These are phyloP conservation scores for Lachnellula subtilissima DNA, from an alignment of 2,329 filamentous ascomycete genomes.

Conservation along the genomic window DNA sequence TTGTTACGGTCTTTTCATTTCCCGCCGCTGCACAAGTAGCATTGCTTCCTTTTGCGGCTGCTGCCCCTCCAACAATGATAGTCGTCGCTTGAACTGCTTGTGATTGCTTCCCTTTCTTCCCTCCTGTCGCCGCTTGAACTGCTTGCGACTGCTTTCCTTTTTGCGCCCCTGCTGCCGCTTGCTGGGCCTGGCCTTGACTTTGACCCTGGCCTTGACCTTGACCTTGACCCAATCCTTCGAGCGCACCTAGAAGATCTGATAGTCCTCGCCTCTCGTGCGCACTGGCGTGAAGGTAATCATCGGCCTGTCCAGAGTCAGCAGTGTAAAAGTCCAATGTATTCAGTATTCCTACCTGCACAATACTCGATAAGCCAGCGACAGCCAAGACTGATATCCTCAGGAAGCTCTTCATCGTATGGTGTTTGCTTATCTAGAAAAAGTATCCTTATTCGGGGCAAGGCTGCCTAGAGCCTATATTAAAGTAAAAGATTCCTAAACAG, in stretches of 20 bases:
- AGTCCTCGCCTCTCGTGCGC: slow-evolving; percentile 11
- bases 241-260: slow-evolving; percentile 20
- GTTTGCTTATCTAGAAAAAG: slow-evolving; percentile 3
- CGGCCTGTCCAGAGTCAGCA: slow-evolving; percentile 13
- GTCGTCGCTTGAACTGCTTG: slow-evolving; percentile 1
- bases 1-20: slow-evolving; percentile 26
- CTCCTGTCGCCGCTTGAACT: background rate
- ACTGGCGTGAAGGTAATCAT: slow-evolving; percentile 7
- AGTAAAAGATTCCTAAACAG: slow-evolving; percentile 20
- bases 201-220: slow-evolving; percentile 1
- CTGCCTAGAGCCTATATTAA: slow-evolving; percentile 12
- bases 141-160: background rate
- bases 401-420: slow-evolving; percentile 22
- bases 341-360: slow-evolving; percentile 20
- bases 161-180: background rate
- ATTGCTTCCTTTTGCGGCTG: background rate
- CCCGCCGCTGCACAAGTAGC: slow-evolving; percentile 3
- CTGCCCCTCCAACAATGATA: background rate
- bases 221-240: slow-evolving; percentile 9
- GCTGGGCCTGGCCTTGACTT: background rate
- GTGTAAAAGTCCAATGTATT: background rate
- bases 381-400: slow-evolving; percentile 18
- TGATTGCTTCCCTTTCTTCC: background rate
- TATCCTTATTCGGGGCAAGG: background rate
- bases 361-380: slow-evolving; percentile 15